Percentiles rank a stretch among this genome's conserved stretches.
Evolutionary conservation across 495 filamentous ascomycete genomes (phyloP).

Genomic region (Podospora pseudopauciseta): DNA sequence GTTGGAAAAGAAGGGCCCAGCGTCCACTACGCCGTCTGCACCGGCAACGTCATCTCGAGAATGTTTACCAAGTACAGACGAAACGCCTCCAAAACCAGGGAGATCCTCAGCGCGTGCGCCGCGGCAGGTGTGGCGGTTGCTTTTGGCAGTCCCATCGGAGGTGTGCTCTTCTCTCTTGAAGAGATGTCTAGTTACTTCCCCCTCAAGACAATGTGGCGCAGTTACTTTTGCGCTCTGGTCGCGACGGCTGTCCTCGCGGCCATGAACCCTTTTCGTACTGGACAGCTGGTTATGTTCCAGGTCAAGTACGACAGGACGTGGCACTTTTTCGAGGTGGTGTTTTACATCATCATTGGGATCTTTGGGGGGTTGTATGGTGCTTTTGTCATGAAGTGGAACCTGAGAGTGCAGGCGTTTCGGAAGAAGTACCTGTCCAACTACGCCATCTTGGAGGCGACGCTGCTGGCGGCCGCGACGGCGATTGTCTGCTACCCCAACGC

Average conservation of each 20-base stretch:
- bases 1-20: constrained; percentile 97
- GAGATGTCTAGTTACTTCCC: constrained; percentile 99
- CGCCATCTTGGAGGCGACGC: constrained; percentile 80
- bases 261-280: constrained; percentile 97
- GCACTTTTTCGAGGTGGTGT: constrained; percentile 96
- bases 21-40: constrained; percentile 97
- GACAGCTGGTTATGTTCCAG: constrained; percentile 99
- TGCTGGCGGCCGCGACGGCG: constrained; percentile 79
- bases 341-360: constrained; percentile 85
- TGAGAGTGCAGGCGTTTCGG: constrained; percentile 84
- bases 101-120: constrained; percentile 91
- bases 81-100: constrained; percentile 91
- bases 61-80: constrained; percentile 90
- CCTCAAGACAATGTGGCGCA: constrained; percentile 95
- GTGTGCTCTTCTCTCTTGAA: constrained; percentile 93
- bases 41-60: constrained; percentile 92
- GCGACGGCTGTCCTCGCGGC: constrained; percentile 90
- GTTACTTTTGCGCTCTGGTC: constrained; percentile 95
- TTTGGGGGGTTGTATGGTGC: constrained; percentile 96
- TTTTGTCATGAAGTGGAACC: constrained; percentile 98
- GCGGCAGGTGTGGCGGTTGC: constrained; percentile 95
- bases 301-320: constrained; percentile 93
- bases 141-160: constrained; percentile 95
- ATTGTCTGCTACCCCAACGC: constrained; percentile 94
- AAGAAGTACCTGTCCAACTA: constrained; percentile 89